A percentile compares a stretch with the other conserved stretches of the same genome.
Evolutionary conservation across 768 basidiomycete genomes (phyloP).

Genomic region (Lactarius evosmus): DNA sequence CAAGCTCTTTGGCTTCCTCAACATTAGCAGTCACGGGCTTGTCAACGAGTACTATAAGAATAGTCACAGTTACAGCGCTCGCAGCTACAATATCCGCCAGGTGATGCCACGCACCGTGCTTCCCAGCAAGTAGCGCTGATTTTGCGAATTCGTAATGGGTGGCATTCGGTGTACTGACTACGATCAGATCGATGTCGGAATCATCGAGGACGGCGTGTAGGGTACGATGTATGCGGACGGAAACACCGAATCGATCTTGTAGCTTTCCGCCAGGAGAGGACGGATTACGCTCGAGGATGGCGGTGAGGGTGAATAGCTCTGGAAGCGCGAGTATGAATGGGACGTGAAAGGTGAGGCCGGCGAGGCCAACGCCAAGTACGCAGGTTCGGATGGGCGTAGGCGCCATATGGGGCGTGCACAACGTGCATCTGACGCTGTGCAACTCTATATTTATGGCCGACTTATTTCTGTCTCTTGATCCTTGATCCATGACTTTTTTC

Average conservation of each 20-base stretch:
- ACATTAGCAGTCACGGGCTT: conserved; percentile 70
- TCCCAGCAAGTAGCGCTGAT: conserved; percentile 61
- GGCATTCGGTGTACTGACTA: conserved; percentile 68
- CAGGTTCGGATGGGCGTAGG: conserved; percentile 59
- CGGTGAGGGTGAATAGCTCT: conserved; percentile 62
- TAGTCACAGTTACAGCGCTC: not conserved
- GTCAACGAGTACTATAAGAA: conserved; percentile 63
- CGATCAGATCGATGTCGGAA: conserved; percentile 60
- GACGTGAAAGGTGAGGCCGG: conserved; percentile 74
- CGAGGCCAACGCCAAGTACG: conserved; percentile 69
- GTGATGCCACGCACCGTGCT: conserved; percentile 53
- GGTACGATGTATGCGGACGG: conserved; percentile 53
- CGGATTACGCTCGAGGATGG: conserved; percentile 76
- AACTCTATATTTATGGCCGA: not conserved
- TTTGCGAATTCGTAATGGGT: conserved; percentile 72
- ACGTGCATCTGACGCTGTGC: not conserved
- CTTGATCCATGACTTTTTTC: not conserved
- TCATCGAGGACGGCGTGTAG: conserved; percentile 62
- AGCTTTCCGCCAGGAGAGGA: conserved; percentile 58
- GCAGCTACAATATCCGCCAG: not conserved
- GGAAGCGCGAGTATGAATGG: conserved; percentile 76
- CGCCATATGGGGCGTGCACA: not conserved
- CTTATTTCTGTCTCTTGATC: not conserved
- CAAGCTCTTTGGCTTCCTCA: conserved; percentile 58
- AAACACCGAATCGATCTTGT: conserved; percentile 58